A percentile compares a stretch with the other conserved stretches of the same genome.
These are phyloP conservation scores for Microbotryum scabiosae DNA, from an alignment of 1,284 basidiomycete genomes.

Conservation along the genomic window DNA sequence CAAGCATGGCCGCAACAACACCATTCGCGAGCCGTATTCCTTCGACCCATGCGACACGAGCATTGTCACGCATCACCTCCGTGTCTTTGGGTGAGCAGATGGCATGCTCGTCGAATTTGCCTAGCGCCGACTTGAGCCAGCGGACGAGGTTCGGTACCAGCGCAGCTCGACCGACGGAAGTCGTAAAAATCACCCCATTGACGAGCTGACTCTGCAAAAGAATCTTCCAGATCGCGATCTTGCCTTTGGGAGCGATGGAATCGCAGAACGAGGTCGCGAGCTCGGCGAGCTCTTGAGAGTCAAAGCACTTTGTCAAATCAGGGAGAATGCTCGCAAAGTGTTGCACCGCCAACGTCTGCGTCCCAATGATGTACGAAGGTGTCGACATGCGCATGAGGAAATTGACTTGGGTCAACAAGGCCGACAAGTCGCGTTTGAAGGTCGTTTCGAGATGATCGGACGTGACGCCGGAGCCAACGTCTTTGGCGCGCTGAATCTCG, in stretches of 20 bases:
- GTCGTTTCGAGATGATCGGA: constrained; percentile 74
- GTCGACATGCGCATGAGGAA: constrained; percentile 75
- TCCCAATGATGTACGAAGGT: constrained; percentile 81
- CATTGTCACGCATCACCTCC: constrained; percentile 58
- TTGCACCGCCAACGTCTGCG: constrained; percentile 69
- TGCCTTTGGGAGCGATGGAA: constrained; percentile 65
- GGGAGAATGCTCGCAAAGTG: constrained; percentile 89
- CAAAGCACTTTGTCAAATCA: constrained; percentile 70
- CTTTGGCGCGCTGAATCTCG: constrained; percentile 74
- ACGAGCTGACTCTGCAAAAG: constrained; percentile 88
- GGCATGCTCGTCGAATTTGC: constrained; percentile 70
- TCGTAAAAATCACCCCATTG: constrained; percentile 78
- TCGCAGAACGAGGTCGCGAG: constrained; percentile 79
- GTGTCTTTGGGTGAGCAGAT: constrained; percentile 57
- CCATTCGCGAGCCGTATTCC: constrained; percentile 59
- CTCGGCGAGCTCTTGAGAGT: constrained; percentile 69
- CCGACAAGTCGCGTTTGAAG: constrained; percentile 56
- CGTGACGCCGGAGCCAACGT: constrained; percentile 67
- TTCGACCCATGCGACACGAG: constrained; percentile 83
- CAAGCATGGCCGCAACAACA: constrained; percentile 68
- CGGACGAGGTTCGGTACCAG: constrained; percentile 80
- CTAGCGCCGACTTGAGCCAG: constrained; percentile 93
- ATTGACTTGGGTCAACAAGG: constrained; percentile 61
- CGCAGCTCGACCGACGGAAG: constrained; percentile 63
- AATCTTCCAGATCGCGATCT: constrained; percentile 82